phyloP scores from a whole-genome alignment of 2,329 filamentous ascomycete species.

The Epichloe elymi region DNA sequence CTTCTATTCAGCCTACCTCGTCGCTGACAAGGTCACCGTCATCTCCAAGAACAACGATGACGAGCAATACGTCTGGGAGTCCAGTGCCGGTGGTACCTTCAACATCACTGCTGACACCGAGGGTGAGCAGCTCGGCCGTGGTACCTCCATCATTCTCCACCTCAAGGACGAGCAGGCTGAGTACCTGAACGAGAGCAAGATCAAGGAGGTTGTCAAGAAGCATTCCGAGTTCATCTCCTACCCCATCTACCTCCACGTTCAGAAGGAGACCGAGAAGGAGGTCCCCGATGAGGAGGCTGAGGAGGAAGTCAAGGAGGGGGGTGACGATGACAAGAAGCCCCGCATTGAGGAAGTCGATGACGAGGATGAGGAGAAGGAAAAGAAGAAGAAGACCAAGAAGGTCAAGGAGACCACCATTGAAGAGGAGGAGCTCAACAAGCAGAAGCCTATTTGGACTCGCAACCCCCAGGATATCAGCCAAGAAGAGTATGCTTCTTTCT shows the following conservation, averaged over 20 bases:
- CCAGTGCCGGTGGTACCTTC: constrained; percentile 93
- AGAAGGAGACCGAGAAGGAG: constrained; percentile 99
- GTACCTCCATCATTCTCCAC: constrained; percentile 96
- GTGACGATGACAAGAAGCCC: constrained; percentile 83
- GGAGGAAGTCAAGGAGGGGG: constrained; percentile 48
- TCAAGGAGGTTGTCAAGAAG: constrained; percentile 99
- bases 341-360: constrained; percentile 89
- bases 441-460: constrained; percentile 99
- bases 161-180: constrained; percentile 98
- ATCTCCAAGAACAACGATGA: constrained; percentile 99
- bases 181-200: constrained; percentile 96
- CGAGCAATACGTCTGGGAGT: constrained; percentile 99
- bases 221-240: constrained; percentile 99
- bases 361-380: constrained; percentile 74
- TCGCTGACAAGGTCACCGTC: constrained; percentile 91
- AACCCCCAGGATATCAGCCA: constrained; percentile 90
- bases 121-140: constrained; percentile 80
- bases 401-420: constrained; percentile 97
- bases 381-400: constrained; percentile 98
- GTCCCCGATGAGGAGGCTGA: constrained; percentile 92
- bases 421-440: constrained; percentile 99
- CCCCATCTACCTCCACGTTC: constrained; percentile 99
- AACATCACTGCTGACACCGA: constrained; percentile 82
- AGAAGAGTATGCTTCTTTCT: constrained; percentile 98
- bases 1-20: constrained; percentile 99